Evolutionary conservation across 2,329 filamentous ascomycete species (phyloP).

Genomic region (Aplosporella prunicola): DNA sequence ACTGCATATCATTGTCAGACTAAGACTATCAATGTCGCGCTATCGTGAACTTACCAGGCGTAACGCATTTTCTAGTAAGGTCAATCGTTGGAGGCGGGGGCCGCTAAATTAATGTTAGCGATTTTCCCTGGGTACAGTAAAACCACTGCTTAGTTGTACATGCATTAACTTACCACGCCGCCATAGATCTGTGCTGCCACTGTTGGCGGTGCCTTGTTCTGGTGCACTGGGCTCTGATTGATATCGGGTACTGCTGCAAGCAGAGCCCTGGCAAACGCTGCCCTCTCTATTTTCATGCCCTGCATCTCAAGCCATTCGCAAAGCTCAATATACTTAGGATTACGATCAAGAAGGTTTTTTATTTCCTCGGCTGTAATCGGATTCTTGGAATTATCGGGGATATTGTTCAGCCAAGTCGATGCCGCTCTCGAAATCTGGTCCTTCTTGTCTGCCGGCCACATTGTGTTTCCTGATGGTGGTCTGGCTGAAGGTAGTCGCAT

Average conservation of each 20-base stretch:
- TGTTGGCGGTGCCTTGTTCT: not conserved
- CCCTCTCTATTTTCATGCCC: conserved; percentile 42
- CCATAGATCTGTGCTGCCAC: not conserved
- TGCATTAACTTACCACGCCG: not conserved
- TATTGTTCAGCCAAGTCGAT: conserved; percentile 35
- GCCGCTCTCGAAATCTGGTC: conserved; percentile 42
- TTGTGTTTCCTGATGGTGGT: conserved; percentile 22
- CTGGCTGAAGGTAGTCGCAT: not conserved
- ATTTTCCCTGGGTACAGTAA: too few species aligned
- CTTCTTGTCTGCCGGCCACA: conserved; percentile 46
- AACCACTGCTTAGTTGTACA: too few species aligned
- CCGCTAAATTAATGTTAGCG: too few species aligned
- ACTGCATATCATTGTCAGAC: too few species aligned
- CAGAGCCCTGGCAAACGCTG: conserved; percentile 44
- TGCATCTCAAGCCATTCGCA: conserved; percentile 44
- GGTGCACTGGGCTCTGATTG: conserved; percentile 13
- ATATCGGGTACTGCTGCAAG: conserved; percentile 37
- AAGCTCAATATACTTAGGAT: conserved; percentile 47
- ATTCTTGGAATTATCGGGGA: conserved; percentile 33
- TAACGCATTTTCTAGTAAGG: too few species aligned
- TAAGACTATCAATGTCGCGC: too few species aligned
- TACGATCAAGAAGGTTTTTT: conserved; percentile 39
- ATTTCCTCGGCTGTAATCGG: conserved; percentile 33
- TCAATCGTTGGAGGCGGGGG: too few species aligned
- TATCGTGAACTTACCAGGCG: too few species aligned